Conservation (phyloP, 116 monocot species). For the Dioscorea cayenensis region DNA sequence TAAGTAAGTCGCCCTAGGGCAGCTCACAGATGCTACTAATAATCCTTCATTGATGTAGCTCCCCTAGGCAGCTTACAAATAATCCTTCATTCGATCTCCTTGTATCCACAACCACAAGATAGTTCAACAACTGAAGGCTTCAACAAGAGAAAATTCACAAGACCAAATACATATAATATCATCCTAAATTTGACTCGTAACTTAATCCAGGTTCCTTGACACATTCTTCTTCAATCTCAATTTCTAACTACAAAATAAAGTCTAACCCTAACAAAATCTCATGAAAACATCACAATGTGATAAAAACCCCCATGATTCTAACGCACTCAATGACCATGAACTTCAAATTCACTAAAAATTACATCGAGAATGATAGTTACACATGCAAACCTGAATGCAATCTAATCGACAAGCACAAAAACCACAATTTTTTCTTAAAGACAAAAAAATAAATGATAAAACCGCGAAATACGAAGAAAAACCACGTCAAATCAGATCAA, state of each 20-base stretch:
- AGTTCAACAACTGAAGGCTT: neutral
- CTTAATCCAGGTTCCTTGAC: neutral
- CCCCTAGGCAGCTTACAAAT: too few relatives aligned
- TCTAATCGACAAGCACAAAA: neutral
- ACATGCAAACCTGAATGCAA: too few relatives aligned
- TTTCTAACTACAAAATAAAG: neutral
- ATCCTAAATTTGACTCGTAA: neutral
- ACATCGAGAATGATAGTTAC: too few relatives aligned
- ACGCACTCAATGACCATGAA: neutral
- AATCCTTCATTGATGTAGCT: too few relatives aligned
- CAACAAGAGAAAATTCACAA: neutral
- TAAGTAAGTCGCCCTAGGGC: too few relatives aligned
- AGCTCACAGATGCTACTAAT: too few relatives aligned
- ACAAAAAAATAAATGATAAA: neutral
- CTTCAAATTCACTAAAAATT: too few relatives aligned
- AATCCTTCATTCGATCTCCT: neutral
- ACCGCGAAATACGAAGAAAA: neutral
- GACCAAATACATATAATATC: neutral
- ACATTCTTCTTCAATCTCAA: neutral
- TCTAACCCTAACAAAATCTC: neutral
- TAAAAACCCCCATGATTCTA: neutral
- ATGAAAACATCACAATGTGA: neutral
- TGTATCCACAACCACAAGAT: neutral
- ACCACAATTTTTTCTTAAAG: neutral
- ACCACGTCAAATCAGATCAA: neutral